Evolutionary conservation across 2,329 filamentous ascomycete species (phyloP).

Genomic region (Pseudocercospora ulei): DNA sequence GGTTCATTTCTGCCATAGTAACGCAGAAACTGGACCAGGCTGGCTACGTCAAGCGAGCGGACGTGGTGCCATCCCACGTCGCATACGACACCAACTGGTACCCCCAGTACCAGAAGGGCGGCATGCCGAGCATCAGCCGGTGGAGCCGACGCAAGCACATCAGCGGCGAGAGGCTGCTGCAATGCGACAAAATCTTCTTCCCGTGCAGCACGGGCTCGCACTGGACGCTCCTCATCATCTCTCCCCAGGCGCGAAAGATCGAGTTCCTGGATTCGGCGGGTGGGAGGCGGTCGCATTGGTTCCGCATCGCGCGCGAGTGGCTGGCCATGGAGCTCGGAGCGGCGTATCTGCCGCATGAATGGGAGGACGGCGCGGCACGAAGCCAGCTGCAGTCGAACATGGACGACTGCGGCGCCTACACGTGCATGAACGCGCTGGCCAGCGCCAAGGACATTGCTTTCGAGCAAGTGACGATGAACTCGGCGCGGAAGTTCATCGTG

Average conservation of each 20-base stretch:
- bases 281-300: constrained; percentile 32
- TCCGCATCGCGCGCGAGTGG: constrained; percentile 42
- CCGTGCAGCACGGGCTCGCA: constrained; percentile 54
- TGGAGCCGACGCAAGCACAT: constrained; percentile 52
- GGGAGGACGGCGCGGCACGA: constrained; percentile 44
- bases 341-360: constrained; percentile 49
- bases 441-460: constrained; percentile 43
- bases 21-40: constrained; percentile 47
- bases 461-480: neutral
- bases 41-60: constrained; percentile 44
- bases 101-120: constrained; percentile 44
- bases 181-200: constrained; percentile 58
- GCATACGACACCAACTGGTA: constrained; percentile 60
- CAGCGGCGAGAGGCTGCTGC: constrained; percentile 51
- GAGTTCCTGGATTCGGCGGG: constrained; percentile 62
- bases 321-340: constrained; percentile 50
- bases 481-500: neutral
- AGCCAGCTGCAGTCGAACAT: constrained; percentile 55
- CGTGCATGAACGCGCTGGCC: constrained; percentile 62
- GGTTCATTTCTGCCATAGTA: constrained; percentile 53
- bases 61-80: constrained; percentile 49
- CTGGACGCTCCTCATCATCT: constrained; percentile 63
- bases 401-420: constrained; percentile 68
- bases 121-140: constrained; percentile 43
- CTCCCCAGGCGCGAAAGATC: constrained; percentile 51